Percentiles rank a stretch among this genome's conserved stretches.
phyloP scores from a whole-genome alignment of 2,329 filamentous ascomycete species.

The Pestalotiopsis sp. region DNA sequence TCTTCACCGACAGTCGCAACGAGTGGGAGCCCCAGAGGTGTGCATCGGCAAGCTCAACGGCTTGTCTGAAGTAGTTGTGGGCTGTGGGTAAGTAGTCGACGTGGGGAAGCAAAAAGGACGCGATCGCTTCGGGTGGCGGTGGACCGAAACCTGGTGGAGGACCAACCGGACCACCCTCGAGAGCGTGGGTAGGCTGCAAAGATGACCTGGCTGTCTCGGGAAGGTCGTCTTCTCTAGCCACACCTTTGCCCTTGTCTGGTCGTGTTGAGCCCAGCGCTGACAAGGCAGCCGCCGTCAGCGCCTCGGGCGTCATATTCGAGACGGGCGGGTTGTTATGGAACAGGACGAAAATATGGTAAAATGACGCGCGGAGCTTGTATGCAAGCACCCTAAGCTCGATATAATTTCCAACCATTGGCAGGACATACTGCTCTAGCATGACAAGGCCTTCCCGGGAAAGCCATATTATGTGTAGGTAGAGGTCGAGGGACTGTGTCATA shows the following conservation, averaged over 20 bases:
- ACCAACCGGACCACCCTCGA: conserved; percentile 63
- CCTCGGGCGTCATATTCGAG: conserved; percentile 58
- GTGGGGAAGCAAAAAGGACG: conserved; percentile 79
- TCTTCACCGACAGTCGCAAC: conserved; percentile 83
- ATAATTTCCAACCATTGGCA: conserved; percentile 80
- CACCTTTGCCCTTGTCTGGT: conserved; percentile 51
- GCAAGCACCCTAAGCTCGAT: conserved; percentile 86
- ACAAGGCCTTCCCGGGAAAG: conserved; percentile 88
- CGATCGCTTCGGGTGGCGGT: conserved; percentile 43
- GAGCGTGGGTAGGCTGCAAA: conserved; percentile 49
- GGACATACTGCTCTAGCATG: conserved; percentile 83
- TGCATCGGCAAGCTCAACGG: conserved; percentile 71
- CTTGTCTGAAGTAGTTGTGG: conserved; percentile 78
- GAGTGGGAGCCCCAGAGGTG: conserved; percentile 88
- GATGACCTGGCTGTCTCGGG: conserved; percentile 45
- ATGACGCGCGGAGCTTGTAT: conserved; percentile 89
- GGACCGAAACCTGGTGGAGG: conserved; percentile 58
- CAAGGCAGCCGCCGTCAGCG: conserved; percentile 34
- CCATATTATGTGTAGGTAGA: conserved; percentile 92
- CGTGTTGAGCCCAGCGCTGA: conserved; percentile 36
- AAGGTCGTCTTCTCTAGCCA: conserved; percentile 48
- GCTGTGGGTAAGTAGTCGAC: conserved; percentile 84
- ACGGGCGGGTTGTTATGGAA: conserved; percentile 91
- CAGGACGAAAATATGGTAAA: conserved; percentile 95
- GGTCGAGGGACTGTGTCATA: conserved; percentile 76